phyloP scores from a whole-genome alignment of 176 grass and related monocot genomes.

The Musa beccarii region DNA sequence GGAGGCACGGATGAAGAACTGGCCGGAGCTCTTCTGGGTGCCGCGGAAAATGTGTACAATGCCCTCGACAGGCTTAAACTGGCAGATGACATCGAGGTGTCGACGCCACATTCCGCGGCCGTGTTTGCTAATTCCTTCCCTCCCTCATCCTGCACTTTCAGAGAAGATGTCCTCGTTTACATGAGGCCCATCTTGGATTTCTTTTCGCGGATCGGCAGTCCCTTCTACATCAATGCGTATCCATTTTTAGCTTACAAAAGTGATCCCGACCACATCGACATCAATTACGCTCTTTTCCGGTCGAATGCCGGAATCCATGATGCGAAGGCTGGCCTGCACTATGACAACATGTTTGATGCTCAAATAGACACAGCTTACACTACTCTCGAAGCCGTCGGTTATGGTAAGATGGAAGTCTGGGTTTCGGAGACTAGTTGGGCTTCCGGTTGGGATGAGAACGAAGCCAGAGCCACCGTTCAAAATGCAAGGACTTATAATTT shows the following conservation, averaged over 20 bases:
- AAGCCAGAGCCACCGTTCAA: slow-evolving; percentile 60
- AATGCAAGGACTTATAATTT: slow-evolving; percentile 96
- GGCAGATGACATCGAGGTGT: slow-evolving; percentile 59
- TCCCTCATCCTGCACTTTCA: slow-evolving; percentile 79
- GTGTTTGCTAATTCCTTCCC: slow-evolving; percentile 86
- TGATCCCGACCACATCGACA: slow-evolving; percentile 69
- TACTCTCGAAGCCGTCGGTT: slow-evolving; percentile 71
- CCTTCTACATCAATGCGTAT: slow-evolving; percentile 90
- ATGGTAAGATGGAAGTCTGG: slow-evolving; percentile 77
- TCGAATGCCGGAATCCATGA: slow-evolving; percentile 68
- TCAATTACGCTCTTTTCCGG: slow-evolving; percentile 92
- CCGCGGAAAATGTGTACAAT: slow-evolving; percentile 72
- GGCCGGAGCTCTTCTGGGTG: slow-evolving; percentile 55
- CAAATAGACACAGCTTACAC: slow-evolving; percentile 94
- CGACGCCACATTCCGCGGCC: slow-evolving; percentile 68
- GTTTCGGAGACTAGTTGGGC: slow-evolving; percentile 97
- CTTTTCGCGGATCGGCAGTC: slow-evolving; percentile 39
- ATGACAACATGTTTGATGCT: slow-evolving; percentile 98
- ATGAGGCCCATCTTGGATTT: slow-evolving; percentile 83
- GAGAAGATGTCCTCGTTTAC: slow-evolving; percentile 57
- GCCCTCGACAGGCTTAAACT: too few relatives aligned
- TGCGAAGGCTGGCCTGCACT: slow-evolving; percentile 69
- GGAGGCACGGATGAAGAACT: slow-evolving; percentile 55
- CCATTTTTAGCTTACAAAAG: slow-evolving; percentile 93
- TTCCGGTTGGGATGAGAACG: slow-evolving; percentile 58